phyloP scores from a whole-genome alignment of 495 filamentous ascomycete genomes.

The Penicillium maclennaniae region DNA sequence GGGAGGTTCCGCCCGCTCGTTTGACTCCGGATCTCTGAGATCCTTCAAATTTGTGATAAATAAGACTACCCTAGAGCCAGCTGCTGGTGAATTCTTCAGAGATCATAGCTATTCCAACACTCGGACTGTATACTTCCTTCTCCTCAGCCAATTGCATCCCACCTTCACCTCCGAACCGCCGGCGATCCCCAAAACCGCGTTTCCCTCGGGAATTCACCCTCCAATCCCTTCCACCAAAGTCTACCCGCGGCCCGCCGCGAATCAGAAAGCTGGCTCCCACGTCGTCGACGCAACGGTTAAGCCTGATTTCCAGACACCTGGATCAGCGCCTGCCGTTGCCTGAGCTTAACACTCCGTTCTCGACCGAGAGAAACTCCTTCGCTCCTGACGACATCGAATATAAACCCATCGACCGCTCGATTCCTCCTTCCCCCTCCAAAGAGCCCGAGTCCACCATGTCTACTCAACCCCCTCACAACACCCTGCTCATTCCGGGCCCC shows the following conservation, averaged over 20 bases:
- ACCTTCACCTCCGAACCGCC: neutral
- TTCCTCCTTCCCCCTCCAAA: conserved; percentile 24
- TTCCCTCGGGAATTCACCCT: conserved; percentile 28
- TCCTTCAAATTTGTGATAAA: neutral
- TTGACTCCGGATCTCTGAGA: conserved; percentile 4
- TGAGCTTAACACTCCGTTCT: conserved; percentile 65
- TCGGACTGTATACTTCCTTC: neutral
- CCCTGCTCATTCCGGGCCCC: conserved; percentile 90
- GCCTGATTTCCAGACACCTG: conserved; percentile 80
- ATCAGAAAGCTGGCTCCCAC: conserved; percentile 53
- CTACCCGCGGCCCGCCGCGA: conserved; percentile 39
- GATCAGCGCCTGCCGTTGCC: conserved; percentile 56
- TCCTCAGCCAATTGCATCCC: neutral
- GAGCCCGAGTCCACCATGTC: conserved; percentile 55
- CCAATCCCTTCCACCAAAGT: conserved; percentile 13
- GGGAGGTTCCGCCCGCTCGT: conserved; percentile 17
- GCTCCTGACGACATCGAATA: conserved; percentile 57
- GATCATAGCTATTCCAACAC: neutral
- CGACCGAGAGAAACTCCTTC: conserved; percentile 54
- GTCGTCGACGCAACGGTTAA: conserved; percentile 62
- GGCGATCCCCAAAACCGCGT: conserved; percentile 33
- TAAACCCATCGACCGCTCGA: conserved; percentile 44
- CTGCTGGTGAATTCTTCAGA: neutral
- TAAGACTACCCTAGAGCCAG: neutral
- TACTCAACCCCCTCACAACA: conserved; percentile 70